Evolutionary conservation across 257 asterid genomes (phyloP), one percentile per base, ranked within the genome.

Genomic region (Penstemon eatonii): DNA sequence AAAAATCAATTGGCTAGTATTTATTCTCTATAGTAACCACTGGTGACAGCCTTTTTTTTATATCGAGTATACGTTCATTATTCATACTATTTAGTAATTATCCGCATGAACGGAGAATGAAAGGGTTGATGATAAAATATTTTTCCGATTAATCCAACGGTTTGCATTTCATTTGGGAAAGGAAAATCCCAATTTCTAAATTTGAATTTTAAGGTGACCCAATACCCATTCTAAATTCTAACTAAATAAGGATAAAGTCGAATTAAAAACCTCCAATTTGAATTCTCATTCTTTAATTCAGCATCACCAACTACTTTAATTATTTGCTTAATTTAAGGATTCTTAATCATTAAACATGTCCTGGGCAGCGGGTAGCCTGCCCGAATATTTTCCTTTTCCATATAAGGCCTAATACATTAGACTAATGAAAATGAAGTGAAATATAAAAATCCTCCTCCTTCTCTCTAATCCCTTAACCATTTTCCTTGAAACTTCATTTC

Each of bases 331-430:
- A 62, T 55, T 79, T 67, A 82, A 70, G 79, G 75, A 59, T 46
- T 60, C 67, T 47, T 73, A 77, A 75, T 65, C 68, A 75, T 63
- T 53, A 65, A 66, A 36, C 74, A 10, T 19, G 25, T 50, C 15
- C 8, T n/a, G 86, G 85, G 87, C 85, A 75, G 75, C 73, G 87
- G 85, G 84, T 78, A 76, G 66, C 9, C 76, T 66, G 79, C 84
- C 88, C 82, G 25, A 57, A 66, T 66, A 73, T 43, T 63, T 49
- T 38, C 25, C 44, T 47, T 53, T 61, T 36, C 76, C 70, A 61
- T 73, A 79, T 78, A 70, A 70, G 63, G 74, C 71, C 71, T 66
- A 36, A 9, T 57, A 42, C 54, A 42, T 7, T 8, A 78, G 49
- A 50, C 9, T 2, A 49, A 8, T 15, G 45, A 37, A 43, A 4